Conservation (phyloP, 192 early-diverging fungal species). For the Ambispora gerdemannii region DNA sequence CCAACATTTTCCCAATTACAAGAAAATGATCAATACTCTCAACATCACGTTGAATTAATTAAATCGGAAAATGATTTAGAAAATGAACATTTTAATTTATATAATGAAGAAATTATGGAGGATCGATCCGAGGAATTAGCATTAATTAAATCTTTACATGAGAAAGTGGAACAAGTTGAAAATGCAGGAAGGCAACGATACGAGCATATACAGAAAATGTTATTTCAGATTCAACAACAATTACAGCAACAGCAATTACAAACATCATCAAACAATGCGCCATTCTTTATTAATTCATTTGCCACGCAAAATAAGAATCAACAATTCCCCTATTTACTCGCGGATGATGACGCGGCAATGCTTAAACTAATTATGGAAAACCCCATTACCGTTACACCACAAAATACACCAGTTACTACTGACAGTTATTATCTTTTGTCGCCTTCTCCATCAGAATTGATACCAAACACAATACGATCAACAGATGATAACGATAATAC, state of each 20-base stretch:
- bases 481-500: too few species aligned
- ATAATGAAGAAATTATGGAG: too few species aligned
- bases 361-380: not conserved
- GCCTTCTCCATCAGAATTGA: too few species aligned
- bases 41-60: not conserved
- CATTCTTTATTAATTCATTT: too few species aligned
- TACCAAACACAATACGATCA: too few species aligned
- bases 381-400: not conserved
- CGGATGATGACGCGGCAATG: not conserved
- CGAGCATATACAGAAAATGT: conserved; percentile 5
- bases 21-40: not conserved
- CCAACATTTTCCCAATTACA: not conserved
- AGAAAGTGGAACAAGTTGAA: conserved; percentile 13
- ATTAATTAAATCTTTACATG: not conserved
- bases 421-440: too few species aligned
- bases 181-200: not conserved
- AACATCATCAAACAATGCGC: not conserved
- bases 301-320: too few species aligned
- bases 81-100: too few species aligned
- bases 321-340: not conserved
- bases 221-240: not conserved
- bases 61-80: not conserved
- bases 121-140: not conserved
- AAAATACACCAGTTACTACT: not conserved
- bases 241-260: not conserved